phyloP scores from a whole-genome alignment of 2,329 filamentous ascomycete genomes.

The Exophiala xenobiotica region DNA sequence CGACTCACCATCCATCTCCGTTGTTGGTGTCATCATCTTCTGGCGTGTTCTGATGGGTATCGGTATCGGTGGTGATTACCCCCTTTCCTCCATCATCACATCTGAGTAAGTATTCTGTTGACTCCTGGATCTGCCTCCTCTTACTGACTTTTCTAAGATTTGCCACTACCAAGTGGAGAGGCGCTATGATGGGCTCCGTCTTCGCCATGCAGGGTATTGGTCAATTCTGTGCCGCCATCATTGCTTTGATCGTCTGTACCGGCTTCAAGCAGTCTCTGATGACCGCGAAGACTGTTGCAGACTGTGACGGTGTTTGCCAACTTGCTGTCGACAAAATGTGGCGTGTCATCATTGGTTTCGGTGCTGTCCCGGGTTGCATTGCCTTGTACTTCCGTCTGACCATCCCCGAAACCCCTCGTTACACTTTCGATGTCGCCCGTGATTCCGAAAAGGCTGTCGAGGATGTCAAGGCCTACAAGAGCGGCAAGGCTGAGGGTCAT shows the following conservation, averaged over 20 bases:
- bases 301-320: constrained; percentile 65
- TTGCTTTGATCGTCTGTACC: constrained; percentile 71
- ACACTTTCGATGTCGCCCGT: constrained; percentile 77
- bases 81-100: constrained; percentile 78
- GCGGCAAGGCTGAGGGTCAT: constrained; percentile 60
- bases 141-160: constrained; percentile 50
- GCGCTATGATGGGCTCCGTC: constrained; percentile 82
- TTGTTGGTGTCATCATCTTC: constrained; percentile 63
- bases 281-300: constrained; percentile 49
- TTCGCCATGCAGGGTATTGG: constrained; percentile 87
- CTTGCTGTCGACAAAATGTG: constrained; percentile 84
- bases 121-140: background rate
- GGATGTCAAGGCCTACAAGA: constrained; percentile 73
- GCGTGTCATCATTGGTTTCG: constrained; percentile 77
- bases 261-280: constrained; percentile 67
- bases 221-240: constrained; percentile 71
- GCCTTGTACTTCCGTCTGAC: constrained; percentile 84
- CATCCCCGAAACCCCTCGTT: constrained; percentile 83
- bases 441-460: constrained; percentile 72
- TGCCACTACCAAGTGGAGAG: constrained; percentile 79
- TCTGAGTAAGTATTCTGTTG: constrained; percentile 57
- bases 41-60: constrained; percentile 80
- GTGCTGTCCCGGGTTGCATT: constrained; percentile 74
- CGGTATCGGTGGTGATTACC: constrained; percentile 80
- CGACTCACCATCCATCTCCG: constrained; percentile 60